Percentiles rank a stretch among this genome's conserved stretches.
phyloP scores from a whole-genome alignment of 805 yeast species.

The Suhomyces emberorum region DNA sequence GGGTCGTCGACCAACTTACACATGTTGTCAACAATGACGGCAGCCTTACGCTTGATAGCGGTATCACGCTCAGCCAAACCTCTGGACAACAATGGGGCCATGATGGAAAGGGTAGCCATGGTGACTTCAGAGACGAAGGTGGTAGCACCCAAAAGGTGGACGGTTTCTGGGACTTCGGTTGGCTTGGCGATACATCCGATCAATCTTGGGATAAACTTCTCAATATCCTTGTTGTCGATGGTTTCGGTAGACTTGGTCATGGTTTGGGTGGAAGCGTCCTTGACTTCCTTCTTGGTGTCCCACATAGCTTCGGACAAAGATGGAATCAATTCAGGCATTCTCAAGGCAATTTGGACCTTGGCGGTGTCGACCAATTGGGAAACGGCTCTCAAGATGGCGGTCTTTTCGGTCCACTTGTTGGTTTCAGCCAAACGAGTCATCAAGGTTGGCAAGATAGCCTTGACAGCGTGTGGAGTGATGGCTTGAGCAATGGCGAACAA shows the following conservation, averaged over 20 bases:
- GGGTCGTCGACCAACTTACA: constrained; percentile 99
- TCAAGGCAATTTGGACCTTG: constrained; percentile 91
- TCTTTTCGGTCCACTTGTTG: constrained; percentile 98
- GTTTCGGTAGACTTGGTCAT: constrained; percentile 96
- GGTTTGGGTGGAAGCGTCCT: constrained; percentile 93
- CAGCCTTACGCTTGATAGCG: constrained; percentile 98
- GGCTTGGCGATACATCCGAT: constrained; percentile 97
- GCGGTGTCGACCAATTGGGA: constrained; percentile 90
- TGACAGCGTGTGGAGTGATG: constrained; percentile 90
- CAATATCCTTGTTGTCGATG: constrained; percentile 99
- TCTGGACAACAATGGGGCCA: constrained; percentile 98
- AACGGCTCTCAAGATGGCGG: constrained; percentile 80
- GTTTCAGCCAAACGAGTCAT: constrained; percentile 63
- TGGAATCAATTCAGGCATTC: constrained; percentile 99
- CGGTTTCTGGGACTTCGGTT: constrained; percentile 97
- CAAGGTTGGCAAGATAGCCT: constrained; percentile 81
- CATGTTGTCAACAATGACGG: constrained; percentile 99
- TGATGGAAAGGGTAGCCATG: constrained; percentile 97
- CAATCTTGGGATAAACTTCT: constrained; percentile 97
- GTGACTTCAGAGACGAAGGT: constrained; percentile 99
- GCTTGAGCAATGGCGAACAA: constrained; percentile 73
- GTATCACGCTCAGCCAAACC: constrained; percentile 99
- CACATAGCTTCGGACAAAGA: constrained; percentile 99
- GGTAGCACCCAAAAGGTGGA: constrained; percentile 98
- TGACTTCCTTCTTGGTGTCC: constrained; percentile 99